Evolutionary conservation across 2,329 filamentous ascomycete species (phyloP).

Genomic region (Hypoxylon sp.): DNA sequence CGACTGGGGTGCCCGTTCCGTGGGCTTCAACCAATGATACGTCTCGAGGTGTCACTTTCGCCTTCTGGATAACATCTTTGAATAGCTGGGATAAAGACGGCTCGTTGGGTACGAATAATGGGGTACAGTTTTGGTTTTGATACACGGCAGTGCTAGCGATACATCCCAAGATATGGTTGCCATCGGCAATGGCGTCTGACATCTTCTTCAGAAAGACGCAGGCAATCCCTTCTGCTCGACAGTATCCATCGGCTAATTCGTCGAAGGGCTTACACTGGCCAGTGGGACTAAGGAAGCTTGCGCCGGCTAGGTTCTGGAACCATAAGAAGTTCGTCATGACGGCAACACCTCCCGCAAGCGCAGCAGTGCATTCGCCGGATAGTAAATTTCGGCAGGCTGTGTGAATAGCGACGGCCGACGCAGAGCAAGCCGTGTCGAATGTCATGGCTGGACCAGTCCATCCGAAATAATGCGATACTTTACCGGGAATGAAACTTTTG

Average conservation of each 20-base stretch:
- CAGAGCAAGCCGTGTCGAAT: constrained; percentile 58
- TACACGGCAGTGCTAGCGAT: constrained; percentile 52
- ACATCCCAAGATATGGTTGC: constrained; percentile 60
- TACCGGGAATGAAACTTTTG: constrained; percentile 53
- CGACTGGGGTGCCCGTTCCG: constrained; percentile 61
- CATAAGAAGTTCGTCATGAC: constrained; percentile 50
- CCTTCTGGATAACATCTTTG: constrained; percentile 42
- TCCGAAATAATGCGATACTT: constrained; percentile 56
- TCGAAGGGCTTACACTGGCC: constrained; percentile 57
- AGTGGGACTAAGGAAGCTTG: constrained; percentile 50
- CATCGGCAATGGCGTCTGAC: constrained; percentile 61
- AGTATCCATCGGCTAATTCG: constrained; percentile 65
- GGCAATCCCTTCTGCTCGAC: constrained; percentile 64
- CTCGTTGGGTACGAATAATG: constrained; percentile 59
- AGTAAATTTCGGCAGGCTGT: constrained; percentile 53
- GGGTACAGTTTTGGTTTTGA: constrained; percentile 57
- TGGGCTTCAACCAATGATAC: constrained; percentile 55
- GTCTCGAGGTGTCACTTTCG: constrained; percentile 45
- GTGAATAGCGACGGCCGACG: constrained; percentile 56
- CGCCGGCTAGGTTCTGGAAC: constrained; percentile 48
- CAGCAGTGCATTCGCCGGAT: constrained; percentile 51
- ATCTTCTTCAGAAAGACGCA: constrained; percentile 65
- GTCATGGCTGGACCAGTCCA: constrained; percentile 55
- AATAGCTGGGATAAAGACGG: constrained; percentile 54
- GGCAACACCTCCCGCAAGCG: constrained; percentile 54